Conservation (phyloP, 1,284 basidiomycete species). For the Phylloboletellus chloephorus region DNA sequence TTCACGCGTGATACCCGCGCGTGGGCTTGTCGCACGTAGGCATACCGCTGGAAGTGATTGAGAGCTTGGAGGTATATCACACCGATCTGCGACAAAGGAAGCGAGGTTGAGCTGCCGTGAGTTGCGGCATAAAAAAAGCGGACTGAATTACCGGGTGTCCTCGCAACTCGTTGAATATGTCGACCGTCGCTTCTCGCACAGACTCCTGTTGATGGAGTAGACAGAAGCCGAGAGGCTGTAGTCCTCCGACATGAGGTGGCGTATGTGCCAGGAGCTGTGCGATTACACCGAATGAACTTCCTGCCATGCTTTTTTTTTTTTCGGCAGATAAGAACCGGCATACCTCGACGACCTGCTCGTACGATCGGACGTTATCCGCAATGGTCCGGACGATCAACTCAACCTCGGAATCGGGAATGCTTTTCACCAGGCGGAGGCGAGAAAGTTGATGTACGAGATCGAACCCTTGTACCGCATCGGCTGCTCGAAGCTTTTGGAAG, state of each 20-base stretch:
- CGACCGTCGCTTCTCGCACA: slow-evolving; percentile 76
- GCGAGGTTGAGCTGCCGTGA: slow-evolving; percentile 5
- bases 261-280: slow-evolving; percentile 73
- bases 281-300: slow-evolving; percentile 1
- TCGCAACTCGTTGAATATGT: slow-evolving; percentile 77
- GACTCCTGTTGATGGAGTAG: slow-evolving; percentile 80
- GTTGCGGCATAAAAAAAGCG: background rate
- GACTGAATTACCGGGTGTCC: slow-evolving; percentile 59
- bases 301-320: background rate
- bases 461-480: slow-evolving; percentile 53
- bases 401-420: slow-evolving; percentile 60
- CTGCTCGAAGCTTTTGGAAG: slow-evolving; percentile 42
- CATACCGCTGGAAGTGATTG: slow-evolving; percentile 89
- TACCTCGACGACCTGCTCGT: slow-evolving; percentile 90
- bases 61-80: slow-evolving; percentile 77
- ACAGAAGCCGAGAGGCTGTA: slow-evolving; percentile 82
- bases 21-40: slow-evolving; percentile 72
- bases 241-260: slow-evolving; percentile 77
- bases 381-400: slow-evolving; percentile 74
- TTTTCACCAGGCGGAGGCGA: slow-evolving; percentile 58
- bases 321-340: slow-evolving; percentile 20
- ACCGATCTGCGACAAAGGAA: slow-evolving; percentile 58
- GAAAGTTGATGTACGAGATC: slow-evolving; percentile 72
- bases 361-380: slow-evolving; percentile 62
- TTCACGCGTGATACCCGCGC: slow-evolving; percentile 46